Base-by-base conservation (phyloP, 2,329 filamentous ascomycete genomes). In the Achaetomium macrosporum region DNA sequence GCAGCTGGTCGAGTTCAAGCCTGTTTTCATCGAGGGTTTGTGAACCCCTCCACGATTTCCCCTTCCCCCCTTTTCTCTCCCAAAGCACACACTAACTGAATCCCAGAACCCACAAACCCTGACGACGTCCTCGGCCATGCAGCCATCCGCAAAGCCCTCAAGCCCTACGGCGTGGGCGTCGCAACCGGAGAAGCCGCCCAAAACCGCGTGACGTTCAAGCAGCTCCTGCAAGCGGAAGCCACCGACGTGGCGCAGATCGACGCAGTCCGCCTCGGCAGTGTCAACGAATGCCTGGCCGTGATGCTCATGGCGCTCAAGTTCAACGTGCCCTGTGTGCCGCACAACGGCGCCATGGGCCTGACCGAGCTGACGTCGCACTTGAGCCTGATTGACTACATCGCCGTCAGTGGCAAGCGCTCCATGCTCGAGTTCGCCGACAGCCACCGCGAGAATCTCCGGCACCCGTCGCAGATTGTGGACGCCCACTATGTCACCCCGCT, bases 101-200 rank as follows among this genome's bases (percentile, higher is more conserved):
- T 25, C 25, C 25, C 7, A 25, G 25, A 96, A 77, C 90, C 90
- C 2, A 96, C 90, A 12, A 89, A 84, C 17, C 90, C 90, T 11
- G 90, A 95, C 65, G 90, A 96, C 68, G 84, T 95, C 54, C 83
- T 93, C 51, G 90, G 90, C 54, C 90, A 96, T 77, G 88, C 87
- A 66, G 85, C 88, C 3, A 84, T 95, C 63, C 83, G 88, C 47
- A 85, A 92, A 57, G 90, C 90, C 3, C 82, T 96, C 10, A 78
- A 79, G 63, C 83, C 87, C 0, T 76, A 83, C 65, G 81, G 81
- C 52, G 88, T 96, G 62, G 88, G 88, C 54, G 90, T 95, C 5
- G 90, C 90, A 7, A 95, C 90, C 0, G 90, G 90, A 57, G 90
- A 96, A 74, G 95, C 95, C 88, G 93, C 88, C 74, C 90, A 95